Percentiles rank a stretch among this genome's conserved stretches.
Evolutionary conservation across 805 yeast species (phyloP).

Genomic region (Yamadazyma sp.): DNA sequence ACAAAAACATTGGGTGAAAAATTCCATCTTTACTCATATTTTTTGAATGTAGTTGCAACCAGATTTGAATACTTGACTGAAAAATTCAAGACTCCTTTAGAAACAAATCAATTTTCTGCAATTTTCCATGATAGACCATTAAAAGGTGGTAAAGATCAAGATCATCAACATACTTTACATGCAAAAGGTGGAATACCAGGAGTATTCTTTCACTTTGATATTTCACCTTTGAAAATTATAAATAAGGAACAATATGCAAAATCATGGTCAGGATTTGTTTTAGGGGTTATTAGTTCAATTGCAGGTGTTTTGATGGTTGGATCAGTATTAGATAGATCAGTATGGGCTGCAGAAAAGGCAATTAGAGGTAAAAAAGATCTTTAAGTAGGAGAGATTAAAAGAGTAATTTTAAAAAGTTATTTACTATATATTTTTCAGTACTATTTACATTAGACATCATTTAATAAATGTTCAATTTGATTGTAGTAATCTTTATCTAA

Average conservation of each 20-base stretch:
- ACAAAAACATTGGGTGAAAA: constrained; percentile 42
- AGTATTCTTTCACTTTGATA: constrained; percentile 80
- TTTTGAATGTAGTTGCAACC: constrained; percentile 85
- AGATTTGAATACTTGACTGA: constrained; percentile 69
- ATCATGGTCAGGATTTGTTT: constrained; percentile 77
- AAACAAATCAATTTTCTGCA: constrained; percentile 88
- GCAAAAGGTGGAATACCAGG: constrained; percentile 91
- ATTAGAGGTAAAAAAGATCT: constrained; percentile 63
- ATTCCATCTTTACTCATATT: constrained; percentile 69
- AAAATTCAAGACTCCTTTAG: constrained; percentile 37
- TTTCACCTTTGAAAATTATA: constrained; percentile 88
- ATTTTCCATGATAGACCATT: constrained; percentile 86
- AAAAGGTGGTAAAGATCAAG: constrained; percentile 83
- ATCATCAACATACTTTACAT: constrained; percentile 83
- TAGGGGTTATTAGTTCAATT: constrained; percentile 81
- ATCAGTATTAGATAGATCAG: constrained; percentile 79
- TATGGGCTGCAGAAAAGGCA: constrained; percentile 84
- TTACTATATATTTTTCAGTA: background rate
- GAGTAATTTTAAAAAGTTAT: no score
- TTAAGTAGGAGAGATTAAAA: constrained; percentile 11
- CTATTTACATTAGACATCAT: constrained; percentile 27
- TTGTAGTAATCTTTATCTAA: constrained; percentile 55
- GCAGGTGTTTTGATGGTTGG: constrained; percentile 96
- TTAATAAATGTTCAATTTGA: constrained; percentile 49
- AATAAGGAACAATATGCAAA: constrained; percentile 72